Conservation (phyloP, 805 yeast genomes). For the Candida ovalis region DNA sequence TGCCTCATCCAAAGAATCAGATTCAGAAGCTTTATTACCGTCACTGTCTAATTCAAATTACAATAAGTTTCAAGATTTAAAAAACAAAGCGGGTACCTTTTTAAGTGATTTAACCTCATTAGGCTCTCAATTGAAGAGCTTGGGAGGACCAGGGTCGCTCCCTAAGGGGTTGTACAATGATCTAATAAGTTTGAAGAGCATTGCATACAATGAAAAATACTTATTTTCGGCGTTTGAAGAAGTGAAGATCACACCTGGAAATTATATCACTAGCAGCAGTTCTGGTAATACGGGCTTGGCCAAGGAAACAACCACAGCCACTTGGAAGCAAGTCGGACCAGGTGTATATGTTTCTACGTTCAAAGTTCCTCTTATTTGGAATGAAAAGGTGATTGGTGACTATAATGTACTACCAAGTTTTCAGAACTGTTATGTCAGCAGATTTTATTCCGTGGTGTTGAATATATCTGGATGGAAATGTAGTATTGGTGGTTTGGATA, state of each 20-base stretch:
- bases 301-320: neutral
- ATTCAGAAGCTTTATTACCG: neutral
- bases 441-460: slow-evolving; percentile 42
- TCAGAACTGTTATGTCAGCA: slow-evolving; percentile 58
- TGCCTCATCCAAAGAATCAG: no score
- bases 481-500: neutral
- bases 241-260: slow-evolving; percentile 5
- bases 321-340: neutral
- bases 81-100: slow-evolving; percentile 6
- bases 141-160: slow-evolving; percentile 2
- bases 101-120: neutral
- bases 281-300: no score
- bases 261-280: neutral
- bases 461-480: slow-evolving; percentile 9
- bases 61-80: slow-evolving; percentile 1
- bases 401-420: slow-evolving; percentile 58
- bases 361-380: slow-evolving; percentile 7
- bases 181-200: slow-evolving; percentile 25
- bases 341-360: slow-evolving; percentile 2
- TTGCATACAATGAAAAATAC: slow-evolving; percentile 5
- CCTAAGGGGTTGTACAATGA: slow-evolving; percentile 20
- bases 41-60: neutral
- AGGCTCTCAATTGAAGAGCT: neutral
- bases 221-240: slow-evolving; percentile 4
- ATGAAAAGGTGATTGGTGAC: slow-evolving; percentile 28